Conservation (phyloP, 345 rosid species). For the Physaria fendleri region DNA sequence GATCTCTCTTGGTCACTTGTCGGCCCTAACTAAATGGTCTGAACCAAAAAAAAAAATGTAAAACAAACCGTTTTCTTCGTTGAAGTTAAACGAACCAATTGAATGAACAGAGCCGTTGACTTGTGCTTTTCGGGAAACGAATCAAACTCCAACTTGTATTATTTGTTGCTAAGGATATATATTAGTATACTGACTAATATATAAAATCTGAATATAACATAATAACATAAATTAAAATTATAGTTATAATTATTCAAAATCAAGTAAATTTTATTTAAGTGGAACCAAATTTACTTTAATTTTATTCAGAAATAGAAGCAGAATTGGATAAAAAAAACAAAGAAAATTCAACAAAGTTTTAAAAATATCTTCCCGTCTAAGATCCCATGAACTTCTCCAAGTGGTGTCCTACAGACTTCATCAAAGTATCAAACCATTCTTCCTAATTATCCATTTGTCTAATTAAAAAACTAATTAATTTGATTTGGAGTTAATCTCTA, state of each 20-base stretch:
- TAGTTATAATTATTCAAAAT: too few species aligned
- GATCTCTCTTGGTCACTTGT: slow-evolving; percentile 15
- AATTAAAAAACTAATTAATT: background rate
- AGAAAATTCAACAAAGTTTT: too few species aligned
- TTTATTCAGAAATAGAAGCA: too few species aligned
- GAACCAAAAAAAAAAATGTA: background rate
- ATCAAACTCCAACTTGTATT: slow-evolving; percentile 18
- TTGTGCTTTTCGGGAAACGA: slow-evolving; percentile 4
- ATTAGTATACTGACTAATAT: too few species aligned
- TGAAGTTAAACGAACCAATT: slow-evolving; percentile 6
- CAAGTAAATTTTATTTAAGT: too few species aligned
- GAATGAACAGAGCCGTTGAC: slow-evolving; percentile 26
- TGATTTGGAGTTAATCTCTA: background rate
- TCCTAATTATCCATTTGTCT: slow-evolving; percentile 13
- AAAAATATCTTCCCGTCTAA: too few species aligned
- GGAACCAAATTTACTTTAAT: too few species aligned
- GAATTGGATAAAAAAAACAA: too few species aligned
- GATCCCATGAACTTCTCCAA: slow-evolving; percentile 30
- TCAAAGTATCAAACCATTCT: slow-evolving; percentile 10
- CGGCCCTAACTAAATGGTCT: slow-evolving; percentile 9
- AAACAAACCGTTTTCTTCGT: slow-evolving; percentile 22
- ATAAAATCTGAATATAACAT: too few species aligned
- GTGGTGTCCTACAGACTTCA: slow-evolving; percentile 26
- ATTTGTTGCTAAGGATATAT: slow-evolving; percentile 22
- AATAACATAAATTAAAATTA: too few species aligned